These are phyloP conservation scores for Mycena venus DNA, from an alignment of 768 basidiomycete genomes.

Conservation along the genomic window DNA sequence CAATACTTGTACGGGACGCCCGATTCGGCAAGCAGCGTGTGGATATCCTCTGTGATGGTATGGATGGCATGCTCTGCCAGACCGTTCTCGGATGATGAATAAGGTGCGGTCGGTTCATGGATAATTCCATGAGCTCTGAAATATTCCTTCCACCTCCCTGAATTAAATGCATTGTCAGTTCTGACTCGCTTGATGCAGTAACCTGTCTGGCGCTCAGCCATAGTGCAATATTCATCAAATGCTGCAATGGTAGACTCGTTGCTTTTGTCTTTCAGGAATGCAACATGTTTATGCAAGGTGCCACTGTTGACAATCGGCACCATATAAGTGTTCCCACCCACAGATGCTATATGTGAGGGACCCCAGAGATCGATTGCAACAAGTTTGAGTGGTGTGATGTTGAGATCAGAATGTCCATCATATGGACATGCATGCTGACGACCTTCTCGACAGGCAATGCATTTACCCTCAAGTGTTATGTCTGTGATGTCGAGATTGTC, in stretches of 20 bases:
- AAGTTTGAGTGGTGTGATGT: conserved; percentile 26
- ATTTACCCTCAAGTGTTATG: neutral
- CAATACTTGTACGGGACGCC: neutral
- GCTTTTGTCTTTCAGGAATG: neutral
- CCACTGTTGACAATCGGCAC: conserved; percentile 39
- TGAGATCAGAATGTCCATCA: conserved; percentile 22
- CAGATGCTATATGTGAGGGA: conserved; percentile 29
- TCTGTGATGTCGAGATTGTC: conserved; percentile 37
- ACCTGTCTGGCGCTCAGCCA: neutral
- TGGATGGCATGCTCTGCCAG: neutral
- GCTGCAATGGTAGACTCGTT: too few species aligned
- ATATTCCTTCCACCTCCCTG: neutral
- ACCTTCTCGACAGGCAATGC: neutral
- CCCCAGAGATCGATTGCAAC: conserved; percentile 45
- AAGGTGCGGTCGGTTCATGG: neutral
- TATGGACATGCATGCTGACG: too few species aligned
- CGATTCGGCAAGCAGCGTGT: neutral
- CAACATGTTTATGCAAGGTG: neutral
- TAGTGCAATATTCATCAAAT: neutral
- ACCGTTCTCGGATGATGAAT: conserved; percentile 2
- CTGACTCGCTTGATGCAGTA: neutral
- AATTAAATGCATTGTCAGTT: neutral
- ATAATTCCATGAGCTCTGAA: too few species aligned
- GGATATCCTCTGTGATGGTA: conserved; percentile 1
- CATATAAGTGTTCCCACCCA: conserved; percentile 36